Conservation (phyloP, 805 yeast genomes). For the Nakazawaea ambrosiae region DNA sequence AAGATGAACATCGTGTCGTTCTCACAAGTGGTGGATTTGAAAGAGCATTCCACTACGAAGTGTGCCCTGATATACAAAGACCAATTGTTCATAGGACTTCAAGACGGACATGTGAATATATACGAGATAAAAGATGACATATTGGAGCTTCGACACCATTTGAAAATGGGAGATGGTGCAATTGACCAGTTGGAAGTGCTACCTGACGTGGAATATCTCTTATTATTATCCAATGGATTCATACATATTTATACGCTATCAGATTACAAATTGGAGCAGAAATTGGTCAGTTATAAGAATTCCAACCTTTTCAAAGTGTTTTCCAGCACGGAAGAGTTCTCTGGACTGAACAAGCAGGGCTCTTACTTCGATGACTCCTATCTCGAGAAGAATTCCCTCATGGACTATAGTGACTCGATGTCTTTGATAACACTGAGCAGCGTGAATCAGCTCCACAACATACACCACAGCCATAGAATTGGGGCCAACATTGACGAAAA, state of each 20-base stretch:
- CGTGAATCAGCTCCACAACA: slow-evolving; percentile 2
- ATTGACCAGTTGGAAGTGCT: slow-evolving; percentile 26
- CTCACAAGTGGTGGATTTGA: slow-evolving; percentile 10
- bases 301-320: slow-evolving; percentile 21
- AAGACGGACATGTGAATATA: background rate
- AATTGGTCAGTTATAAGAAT: slow-evolving; percentile 26
- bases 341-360: slow-evolving; percentile 8
- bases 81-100: slow-evolving; percentile 3
- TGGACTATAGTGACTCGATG: slow-evolving; percentile 21
- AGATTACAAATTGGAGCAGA: slow-evolving; percentile 22
- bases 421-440: slow-evolving; percentile 23
- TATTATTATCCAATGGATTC: slow-evolving; percentile 22
- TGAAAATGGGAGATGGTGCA: slow-evolving; percentile 12
- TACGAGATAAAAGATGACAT: slow-evolving; percentile 1
- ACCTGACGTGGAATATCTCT: slow-evolving; percentile 23
- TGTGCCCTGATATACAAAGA: slow-evolving; percentile 13
- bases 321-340: slow-evolving; percentile 12
- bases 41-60: slow-evolving; percentile 2
- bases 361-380: slow-evolving; percentile 7
- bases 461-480: background rate
- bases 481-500: no score
- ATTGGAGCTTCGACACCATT: background rate
- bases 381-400: slow-evolving; percentile 1
- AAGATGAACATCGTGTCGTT: background rate
- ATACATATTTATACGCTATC: slow-evolving; percentile 25